These are phyloP conservation scores for Trichosporon coremiiforme DNA, from an alignment of 1,284 basidiomycete species.

Conservation along the genomic window DNA sequence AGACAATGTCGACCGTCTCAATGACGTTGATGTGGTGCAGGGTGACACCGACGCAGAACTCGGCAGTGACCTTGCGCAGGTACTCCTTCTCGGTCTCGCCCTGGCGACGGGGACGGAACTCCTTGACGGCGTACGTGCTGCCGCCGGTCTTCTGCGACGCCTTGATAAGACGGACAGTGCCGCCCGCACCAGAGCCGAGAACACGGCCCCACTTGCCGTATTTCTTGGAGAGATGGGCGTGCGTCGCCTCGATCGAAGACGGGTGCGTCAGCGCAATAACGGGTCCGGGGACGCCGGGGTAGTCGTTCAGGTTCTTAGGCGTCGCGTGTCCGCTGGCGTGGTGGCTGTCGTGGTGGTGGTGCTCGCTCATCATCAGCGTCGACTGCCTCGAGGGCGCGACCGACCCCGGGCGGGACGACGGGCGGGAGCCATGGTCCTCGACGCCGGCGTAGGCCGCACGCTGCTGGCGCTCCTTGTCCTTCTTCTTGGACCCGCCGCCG, in stretches of 20 bases:
- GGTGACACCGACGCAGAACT: slow-evolving; percentile 96
- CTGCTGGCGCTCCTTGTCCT: slow-evolving; percentile 42
- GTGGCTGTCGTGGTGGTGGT: slow-evolving; percentile 26
- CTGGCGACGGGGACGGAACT: slow-evolving; percentile 84
- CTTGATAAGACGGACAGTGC: slow-evolving; percentile 95
- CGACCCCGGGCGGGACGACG: slow-evolving; percentile 37
- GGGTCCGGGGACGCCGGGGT: slow-evolving; percentile 53
- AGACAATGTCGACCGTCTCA: slow-evolving; percentile 97
- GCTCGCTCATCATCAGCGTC: slow-evolving; percentile 42
- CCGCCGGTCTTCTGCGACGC: slow-evolving; percentile 75
- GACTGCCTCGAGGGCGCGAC: slow-evolving; percentile 45
- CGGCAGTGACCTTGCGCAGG: slow-evolving; percentile 97
- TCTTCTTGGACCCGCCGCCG: slow-evolving; percentile 52
- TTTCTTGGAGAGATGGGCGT: slow-evolving; percentile 93
- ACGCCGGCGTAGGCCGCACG: slow-evolving; percentile 49
- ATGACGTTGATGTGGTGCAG: slow-evolving; percentile 97
- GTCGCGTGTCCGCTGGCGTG: slow-evolving; percentile 43
- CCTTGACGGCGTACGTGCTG: slow-evolving; percentile 91
- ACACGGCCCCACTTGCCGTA: slow-evolving; percentile 99
- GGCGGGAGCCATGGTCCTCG: slow-evolving; percentile 33
- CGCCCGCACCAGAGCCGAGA: slow-evolving; percentile 93
- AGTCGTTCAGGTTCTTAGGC: slow-evolving; percentile 47
- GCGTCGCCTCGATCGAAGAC: slow-evolving; percentile 72
- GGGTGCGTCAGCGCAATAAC: slow-evolving; percentile 55
- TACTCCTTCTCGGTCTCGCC: slow-evolving; percentile 95